Conservation (phyloP, 2,329 filamentous ascomycete genomes). For the Purpureocillium lavendulum region DNA sequence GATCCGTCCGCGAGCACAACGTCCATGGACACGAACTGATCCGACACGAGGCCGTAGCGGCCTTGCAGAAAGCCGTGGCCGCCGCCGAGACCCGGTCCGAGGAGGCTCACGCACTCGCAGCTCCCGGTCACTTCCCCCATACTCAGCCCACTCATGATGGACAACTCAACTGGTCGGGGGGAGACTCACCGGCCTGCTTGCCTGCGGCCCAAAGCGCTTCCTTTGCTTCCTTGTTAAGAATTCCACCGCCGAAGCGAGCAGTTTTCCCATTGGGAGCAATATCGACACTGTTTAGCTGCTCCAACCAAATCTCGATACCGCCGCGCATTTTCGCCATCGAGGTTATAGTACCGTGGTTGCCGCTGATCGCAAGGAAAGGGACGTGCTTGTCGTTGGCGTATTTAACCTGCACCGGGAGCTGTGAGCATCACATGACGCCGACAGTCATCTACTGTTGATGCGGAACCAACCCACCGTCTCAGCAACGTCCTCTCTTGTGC, state of each 20-base stretch:
- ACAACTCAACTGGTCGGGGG: too few relatives aligned
- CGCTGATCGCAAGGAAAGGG: slow-evolving; percentile 45
- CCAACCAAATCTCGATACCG: slow-evolving; percentile 43
- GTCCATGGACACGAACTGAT: slow-evolving; percentile 23
- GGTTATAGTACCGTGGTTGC: slow-evolving; percentile 41
- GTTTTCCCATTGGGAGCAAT: slow-evolving; percentile 33
- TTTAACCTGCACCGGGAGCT: neutral
- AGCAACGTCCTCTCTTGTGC: slow-evolving; percentile 37
- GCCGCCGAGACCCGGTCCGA: slow-evolving; percentile 46
- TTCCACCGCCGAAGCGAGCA: slow-evolving; percentile 40
- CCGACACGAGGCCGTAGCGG: slow-evolving; percentile 39
- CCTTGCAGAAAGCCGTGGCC: slow-evolving; percentile 49
- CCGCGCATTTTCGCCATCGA: slow-evolving; percentile 37
- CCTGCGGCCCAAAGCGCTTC: slow-evolving; percentile 39
- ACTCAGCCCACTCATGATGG: too few relatives aligned
- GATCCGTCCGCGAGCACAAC: slow-evolving; percentile 22
- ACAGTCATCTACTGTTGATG: too few relatives aligned
- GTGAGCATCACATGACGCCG: too few relatives aligned
- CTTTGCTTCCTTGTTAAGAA: slow-evolving; percentile 33
- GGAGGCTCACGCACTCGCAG: slow-evolving; percentile 42
- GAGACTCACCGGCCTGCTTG: slow-evolving; percentile 45
- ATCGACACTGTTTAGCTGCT: slow-evolving; percentile 31
- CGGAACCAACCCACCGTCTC: slow-evolving; percentile 27
- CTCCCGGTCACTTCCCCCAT: slow-evolving; percentile 40
- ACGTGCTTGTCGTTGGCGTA: slow-evolving; percentile 26